phyloP scores from a whole-genome alignment of 192 early-diverging fungal genomes.

The Chytriomyces sp. region DNA sequence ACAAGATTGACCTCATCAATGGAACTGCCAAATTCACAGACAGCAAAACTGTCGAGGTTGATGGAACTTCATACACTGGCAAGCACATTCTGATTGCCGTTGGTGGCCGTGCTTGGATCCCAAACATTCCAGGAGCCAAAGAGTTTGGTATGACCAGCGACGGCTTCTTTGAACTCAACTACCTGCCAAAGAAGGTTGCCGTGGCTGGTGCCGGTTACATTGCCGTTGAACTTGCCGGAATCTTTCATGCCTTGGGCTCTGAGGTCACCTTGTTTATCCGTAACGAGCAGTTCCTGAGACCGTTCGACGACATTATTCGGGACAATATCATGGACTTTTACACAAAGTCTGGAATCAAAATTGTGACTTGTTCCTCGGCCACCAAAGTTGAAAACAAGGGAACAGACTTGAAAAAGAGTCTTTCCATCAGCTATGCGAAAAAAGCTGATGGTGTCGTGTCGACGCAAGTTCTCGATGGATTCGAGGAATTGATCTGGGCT shows the following conservation, averaged over 20 bases:
- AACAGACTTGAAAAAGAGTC: conserved; percentile 59
- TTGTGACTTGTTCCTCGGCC: conserved; percentile 71
- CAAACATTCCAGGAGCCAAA: conserved; percentile 74
- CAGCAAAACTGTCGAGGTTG: conserved; percentile 68
- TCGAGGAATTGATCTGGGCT: conserved; percentile 90
- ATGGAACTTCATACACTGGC: conserved; percentile 51
- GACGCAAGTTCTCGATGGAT: conserved; percentile 56
- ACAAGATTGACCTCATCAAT: conserved; percentile 80
- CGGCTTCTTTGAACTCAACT: conserved; percentile 93
- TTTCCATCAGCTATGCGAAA: conserved; percentile 30
- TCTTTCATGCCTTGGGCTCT: conserved; percentile 87
- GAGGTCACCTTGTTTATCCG: conserved; percentile 86
- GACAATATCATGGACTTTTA: conserved; percentile 53
- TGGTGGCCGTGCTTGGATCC: conserved; percentile 70
- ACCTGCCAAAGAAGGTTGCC: conserved; percentile 81
- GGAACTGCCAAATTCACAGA: conserved; percentile 87
- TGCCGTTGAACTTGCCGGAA: conserved; percentile 93
- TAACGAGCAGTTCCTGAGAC: conserved; percentile 80
- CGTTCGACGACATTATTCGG: conserved; percentile 84
- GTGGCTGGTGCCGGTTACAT: conserved; percentile 82
- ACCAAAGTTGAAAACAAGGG: conserved; percentile 63
- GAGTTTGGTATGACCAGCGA: conserved; percentile 90
- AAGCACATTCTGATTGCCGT: conserved; percentile 93
- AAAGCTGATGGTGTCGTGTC: conserved; percentile 37
- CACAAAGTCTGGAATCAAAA: conserved; percentile 77